Evolutionary conservation across 2,329 filamentous ascomycete genomes (phyloP).

Genomic region (Cytospora leucostoma): DNA sequence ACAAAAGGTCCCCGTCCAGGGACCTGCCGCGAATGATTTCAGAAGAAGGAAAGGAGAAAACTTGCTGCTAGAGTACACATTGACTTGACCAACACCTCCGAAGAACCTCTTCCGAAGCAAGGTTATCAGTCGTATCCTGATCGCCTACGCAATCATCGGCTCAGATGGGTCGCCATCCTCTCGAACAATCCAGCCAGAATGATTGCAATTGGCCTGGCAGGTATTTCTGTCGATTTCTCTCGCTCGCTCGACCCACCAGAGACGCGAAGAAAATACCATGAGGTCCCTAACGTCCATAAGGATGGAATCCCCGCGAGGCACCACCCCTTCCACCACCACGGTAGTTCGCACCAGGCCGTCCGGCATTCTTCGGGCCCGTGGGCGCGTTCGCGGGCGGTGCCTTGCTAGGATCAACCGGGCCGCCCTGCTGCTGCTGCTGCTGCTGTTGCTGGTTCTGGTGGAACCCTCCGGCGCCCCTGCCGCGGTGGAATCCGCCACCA

Average conservation of each 20-base stretch:
- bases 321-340: slow-evolving; percentile 83
- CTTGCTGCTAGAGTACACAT: not conserved
- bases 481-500: slow-evolving; percentile 42
- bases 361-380: slow-evolving; percentile 94
- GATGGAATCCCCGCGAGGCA: slow-evolving; percentile 74
- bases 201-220: not conserved
- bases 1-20: not conserved
- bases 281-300: slow-evolving; percentile 54
- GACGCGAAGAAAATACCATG: not conserved
- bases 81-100: not conserved
- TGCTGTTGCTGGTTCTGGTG: slow-evolving; percentile 41
- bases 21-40: not conserved
- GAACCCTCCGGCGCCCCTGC: slow-evolving; percentile 39
- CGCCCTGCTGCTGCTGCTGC: slow-evolving; percentile 36
- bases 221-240: not conserved
- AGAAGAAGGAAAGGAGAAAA: not conserved
- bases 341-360: slow-evolving; percentile 88
- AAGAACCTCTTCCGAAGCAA: not conserved
- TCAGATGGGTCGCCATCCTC: not conserved
- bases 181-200: not conserved
- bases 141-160: not conserved
- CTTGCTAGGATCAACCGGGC: slow-evolving; percentile 54
- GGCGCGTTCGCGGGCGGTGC: slow-evolving; percentile 79
- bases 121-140: not conserved
- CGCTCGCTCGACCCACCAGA: slow-evolving; percentile 1